These are phyloP conservation scores for Grigorovia jiainica DNA, from an alignment of 805 yeast genomes.

Conservation along the genomic window DNA sequence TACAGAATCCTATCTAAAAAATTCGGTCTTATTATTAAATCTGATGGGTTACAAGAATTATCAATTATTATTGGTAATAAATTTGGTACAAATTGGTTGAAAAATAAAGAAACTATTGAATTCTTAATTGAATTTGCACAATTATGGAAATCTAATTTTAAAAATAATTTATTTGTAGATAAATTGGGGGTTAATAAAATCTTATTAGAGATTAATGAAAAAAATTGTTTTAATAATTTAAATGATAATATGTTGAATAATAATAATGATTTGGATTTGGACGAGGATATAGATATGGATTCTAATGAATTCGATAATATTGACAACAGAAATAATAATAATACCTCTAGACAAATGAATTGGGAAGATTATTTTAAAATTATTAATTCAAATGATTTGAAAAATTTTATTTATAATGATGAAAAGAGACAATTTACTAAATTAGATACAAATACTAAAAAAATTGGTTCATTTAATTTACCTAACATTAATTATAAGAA, in stretches of 20 bases:
- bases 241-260: neutral
- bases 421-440: constrained; percentile 49
- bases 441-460: constrained; percentile 5
- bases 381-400: constrained; percentile 56
- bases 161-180: constrained; percentile 76
- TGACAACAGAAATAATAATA: constrained; percentile 9
- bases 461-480: too few relatives aligned
- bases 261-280: neutral
- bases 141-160: constrained; percentile 74
- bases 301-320: neutral
- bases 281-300: constrained; percentile 2
- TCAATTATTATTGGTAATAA: constrained; percentile 67
- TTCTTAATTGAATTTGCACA: constrained; percentile 67
- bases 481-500: constrained; percentile 27
- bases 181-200: constrained; percentile 59
- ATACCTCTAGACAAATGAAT: constrained; percentile 29
- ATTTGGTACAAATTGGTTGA: constrained; percentile 82
- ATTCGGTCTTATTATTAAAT: constrained; percentile 81
- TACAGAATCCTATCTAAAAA: constrained; percentile 85
- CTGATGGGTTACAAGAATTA: constrained; percentile 66
- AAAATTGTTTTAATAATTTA: constrained; percentile 5
- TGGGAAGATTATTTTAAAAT: constrained; percentile 70
- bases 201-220: constrained; percentile 44
- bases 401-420: constrained; percentile 52
- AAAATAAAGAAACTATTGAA: constrained; percentile 16